A percentile compares a stretch with the other conserved stretches of the same genome.
These are phyloP conservation scores for Fusarium siculi DNA, from an alignment of 2,329 filamentous ascomycete species.

Conservation along the genomic window DNA sequence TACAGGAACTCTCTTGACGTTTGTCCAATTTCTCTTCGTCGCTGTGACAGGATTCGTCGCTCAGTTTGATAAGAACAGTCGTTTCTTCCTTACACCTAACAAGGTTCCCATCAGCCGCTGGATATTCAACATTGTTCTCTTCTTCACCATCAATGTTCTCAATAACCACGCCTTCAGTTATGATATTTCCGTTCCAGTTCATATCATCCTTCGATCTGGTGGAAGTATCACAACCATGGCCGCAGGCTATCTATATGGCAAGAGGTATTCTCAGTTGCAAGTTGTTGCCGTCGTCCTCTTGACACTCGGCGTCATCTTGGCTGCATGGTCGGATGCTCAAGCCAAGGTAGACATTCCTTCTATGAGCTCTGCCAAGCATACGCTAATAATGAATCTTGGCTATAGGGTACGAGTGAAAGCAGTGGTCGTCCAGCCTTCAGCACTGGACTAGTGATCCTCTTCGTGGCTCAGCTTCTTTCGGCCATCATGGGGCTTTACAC, in stretches of 20 bases:
- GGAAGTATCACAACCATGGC: slow-evolving; percentile 96
- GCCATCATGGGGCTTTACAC: slow-evolving; percentile 96
- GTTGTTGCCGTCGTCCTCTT: slow-evolving; percentile 83
- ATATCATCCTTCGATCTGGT: slow-evolving; percentile 95
- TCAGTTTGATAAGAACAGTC: slow-evolving; percentile 75
- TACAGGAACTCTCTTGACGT: slow-evolving; percentile 83
- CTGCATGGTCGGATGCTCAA: slow-evolving; percentile 89
- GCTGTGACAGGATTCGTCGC: slow-evolving; percentile 80
- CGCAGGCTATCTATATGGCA: slow-evolving; percentile 88
- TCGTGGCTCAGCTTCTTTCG: slow-evolving; percentile 88
- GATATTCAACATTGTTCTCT: slow-evolving; percentile 88
- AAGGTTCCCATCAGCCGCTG: slow-evolving; percentile 86
- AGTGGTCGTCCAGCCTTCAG: slow-evolving; percentile 48
- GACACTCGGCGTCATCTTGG: slow-evolving; percentile 85
- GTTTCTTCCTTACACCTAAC: slow-evolving; percentile 79
- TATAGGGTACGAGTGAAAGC: slow-evolving; percentile 32
- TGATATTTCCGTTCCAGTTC: slow-evolving; percentile 93
- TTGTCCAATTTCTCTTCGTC: slow-evolving; percentile 89
- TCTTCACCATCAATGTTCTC: slow-evolving; percentile 92
- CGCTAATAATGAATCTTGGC: not conserved
- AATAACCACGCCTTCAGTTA: slow-evolving; percentile 99
- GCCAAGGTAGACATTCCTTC: slow-evolving; percentile 71
- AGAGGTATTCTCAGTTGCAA: slow-evolving; percentile 83
- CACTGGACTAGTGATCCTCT: slow-evolving; percentile 82
- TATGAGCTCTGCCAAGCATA: not conserved